These are phyloP conservation scores for Leccinum uliginosum DNA, from an alignment of 768 basidiomycete genomes.

Conservation along the genomic window DNA sequence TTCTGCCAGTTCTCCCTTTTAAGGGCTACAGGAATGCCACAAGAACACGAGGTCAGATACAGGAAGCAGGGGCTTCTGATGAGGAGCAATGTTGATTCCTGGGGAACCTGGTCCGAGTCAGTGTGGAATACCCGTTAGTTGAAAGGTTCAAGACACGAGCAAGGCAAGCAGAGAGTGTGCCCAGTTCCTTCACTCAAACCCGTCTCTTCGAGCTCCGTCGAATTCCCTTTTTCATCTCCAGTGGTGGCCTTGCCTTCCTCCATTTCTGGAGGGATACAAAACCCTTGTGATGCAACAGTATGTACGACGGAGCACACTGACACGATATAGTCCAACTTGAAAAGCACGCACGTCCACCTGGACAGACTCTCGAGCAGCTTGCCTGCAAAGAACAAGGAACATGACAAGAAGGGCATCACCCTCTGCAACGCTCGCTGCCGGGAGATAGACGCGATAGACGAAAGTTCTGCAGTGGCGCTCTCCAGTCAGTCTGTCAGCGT, in stretches of 20 bases:
- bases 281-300: conserved; percentile 78
- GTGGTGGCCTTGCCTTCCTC: conserved; percentile 47
- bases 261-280: conserved; percentile 86
- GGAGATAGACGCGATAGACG: conserved; percentile 28
- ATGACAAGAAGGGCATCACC: conserved; percentile 71
- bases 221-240: conserved; percentile 37
- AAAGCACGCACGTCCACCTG: conserved; percentile 68
- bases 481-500: conserved; percentile 40
- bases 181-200: conserved; percentile 90
- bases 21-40: background rate
- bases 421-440: conserved; percentile 38
- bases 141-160: no score
- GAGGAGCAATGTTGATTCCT: no score
- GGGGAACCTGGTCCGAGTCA: no score
- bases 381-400: conserved; percentile 53
- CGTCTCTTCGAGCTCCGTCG: conserved; percentile 61
- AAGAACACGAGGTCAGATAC: background rate
- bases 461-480: conserved; percentile 36
- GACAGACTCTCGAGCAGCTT: conserved; percentile 54
- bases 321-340: conserved; percentile 84
- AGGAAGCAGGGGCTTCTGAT: conserved; percentile 2
- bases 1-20: background rate
- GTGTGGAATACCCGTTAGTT: no score
- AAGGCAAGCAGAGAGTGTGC: no score
- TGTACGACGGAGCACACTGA: conserved; percentile 67